Base-by-base conservation (phyloP, 2,329 filamentous ascomycete genomes). In the Colletotrichum liriopes region DNA sequence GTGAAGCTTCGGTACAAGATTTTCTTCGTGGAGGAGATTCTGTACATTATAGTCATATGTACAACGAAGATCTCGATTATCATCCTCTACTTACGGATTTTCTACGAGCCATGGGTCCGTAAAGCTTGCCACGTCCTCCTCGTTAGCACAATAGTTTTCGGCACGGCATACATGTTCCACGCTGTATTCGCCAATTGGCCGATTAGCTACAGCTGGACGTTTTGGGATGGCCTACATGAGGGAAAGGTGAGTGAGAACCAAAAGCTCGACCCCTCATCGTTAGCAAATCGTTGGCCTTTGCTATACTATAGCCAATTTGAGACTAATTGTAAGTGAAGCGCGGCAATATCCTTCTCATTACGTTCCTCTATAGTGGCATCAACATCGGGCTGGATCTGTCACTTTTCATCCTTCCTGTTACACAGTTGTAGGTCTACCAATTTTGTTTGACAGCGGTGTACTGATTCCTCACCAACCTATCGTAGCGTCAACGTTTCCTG, bases 41-140 rank as follows among this genome's bases (percentile, higher is more conserved):
- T 54, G 14, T 54, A 54, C 51, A 35, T 54, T 16, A 54, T 54
- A 54, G 51, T 54, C 1, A 54, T 54, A 32, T 54, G 51, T 35
- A 9, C 51, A 14, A 54, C 51, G 16, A 54, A 54, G 51, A 54
- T 35, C 7, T 54, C 51, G 51, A 54, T 54, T 7, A 54, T 54
- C 14, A 54, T 54, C 51, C 11, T 54, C 51, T 54, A 54, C 16
- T 20, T 54, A 20, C 14, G 51, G 18, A 54, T 54, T 20, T 54
- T 54, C 51, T 54, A 35, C 26, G 51, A 54, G 23, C 51, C 51
- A 35, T n/a, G 51, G 51, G 51, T 54, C 18, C 51, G 51, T 5
- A 54, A 54, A 35, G 16, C 16, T 5, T 54, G 51, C 51, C 29
- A 54, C 18, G 5, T 11, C 20, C 51, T 54, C 29, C 29, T 54